Conservation (phyloP, 768 basidiomycete species). For the Cubamyces sp. region DNA sequence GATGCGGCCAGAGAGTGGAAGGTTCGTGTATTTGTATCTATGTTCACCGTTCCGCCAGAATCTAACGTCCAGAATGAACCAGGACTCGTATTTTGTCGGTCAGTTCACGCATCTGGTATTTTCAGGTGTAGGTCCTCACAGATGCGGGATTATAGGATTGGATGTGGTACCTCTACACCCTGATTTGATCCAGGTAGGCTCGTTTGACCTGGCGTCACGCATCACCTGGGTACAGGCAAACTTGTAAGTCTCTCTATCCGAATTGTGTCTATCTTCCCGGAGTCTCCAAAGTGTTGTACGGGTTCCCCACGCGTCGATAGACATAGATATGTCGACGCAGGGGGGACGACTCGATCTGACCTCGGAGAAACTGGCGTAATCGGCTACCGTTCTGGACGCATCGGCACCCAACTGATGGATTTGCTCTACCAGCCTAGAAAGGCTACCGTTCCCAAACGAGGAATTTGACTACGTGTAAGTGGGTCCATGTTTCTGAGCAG, state of each 20-base stretch:
- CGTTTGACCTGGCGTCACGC: constrained; percentile 56
- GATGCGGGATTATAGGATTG: constrained; percentile 47
- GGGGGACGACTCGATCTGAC: no score
- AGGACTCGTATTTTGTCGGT: constrained; percentile 71
- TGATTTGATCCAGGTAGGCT: constrained; percentile 62
- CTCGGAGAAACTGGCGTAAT: constrained; percentile 40
- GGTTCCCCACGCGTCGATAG: no score
- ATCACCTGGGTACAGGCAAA: constrained; percentile 76
- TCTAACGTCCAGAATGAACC: constrained; percentile 6
- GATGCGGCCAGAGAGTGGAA: constrained; percentile 68
- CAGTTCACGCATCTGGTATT: constrained; percentile 25
- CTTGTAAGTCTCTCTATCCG: constrained; percentile 52
- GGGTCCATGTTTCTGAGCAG: neutral
- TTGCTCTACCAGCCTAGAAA: constrained; percentile 55
- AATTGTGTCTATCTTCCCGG: constrained; percentile 9
- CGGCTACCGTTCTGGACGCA: constrained; percentile 69
- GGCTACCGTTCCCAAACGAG: constrained; percentile 68
- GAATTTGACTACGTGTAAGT: constrained; percentile 81
- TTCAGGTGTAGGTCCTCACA: neutral
- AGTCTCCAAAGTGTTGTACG: constrained; percentile 44
- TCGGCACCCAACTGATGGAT: constrained; percentile 68
- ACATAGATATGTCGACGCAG: no score
- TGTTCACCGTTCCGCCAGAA: neutral
- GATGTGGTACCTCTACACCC: constrained; percentile 77
- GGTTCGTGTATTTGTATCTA: constrained; percentile 36